Conservation (phyloP, 2,329 filamentous ascomycete species). For the Elsinoe batatas region DNA sequence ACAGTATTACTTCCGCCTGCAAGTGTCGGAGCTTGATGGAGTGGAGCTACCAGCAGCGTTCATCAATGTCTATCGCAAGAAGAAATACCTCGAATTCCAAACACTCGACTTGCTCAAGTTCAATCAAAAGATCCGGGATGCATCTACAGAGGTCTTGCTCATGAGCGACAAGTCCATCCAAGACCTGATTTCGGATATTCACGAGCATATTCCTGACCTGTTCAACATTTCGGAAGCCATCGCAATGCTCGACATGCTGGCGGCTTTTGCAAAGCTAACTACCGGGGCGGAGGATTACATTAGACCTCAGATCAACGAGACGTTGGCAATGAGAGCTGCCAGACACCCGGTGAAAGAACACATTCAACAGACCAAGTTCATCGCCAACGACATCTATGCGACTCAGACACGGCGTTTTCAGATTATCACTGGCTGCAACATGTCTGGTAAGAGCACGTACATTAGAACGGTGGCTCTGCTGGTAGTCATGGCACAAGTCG, state of each 20-base stretch:
- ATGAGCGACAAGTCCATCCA: slow-evolving; percentile 70
- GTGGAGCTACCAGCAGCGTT: slow-evolving; percentile 55
- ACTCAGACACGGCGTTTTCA: slow-evolving; percentile 75
- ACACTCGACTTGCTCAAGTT: slow-evolving; percentile 76
- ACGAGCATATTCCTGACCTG: slow-evolving; percentile 58
- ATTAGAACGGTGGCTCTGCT: slow-evolving; percentile 77
- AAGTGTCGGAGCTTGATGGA: slow-evolving; percentile 52
- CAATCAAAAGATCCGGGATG: slow-evolving; percentile 63
- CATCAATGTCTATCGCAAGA: slow-evolving; percentile 66
- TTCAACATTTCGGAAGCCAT: slow-evolving; percentile 82
- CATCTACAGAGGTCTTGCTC: slow-evolving; percentile 72
- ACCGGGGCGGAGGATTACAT: slow-evolving; percentile 54
- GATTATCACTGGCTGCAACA: slow-evolving; percentile 91
- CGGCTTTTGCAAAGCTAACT: slow-evolving; percentile 64
- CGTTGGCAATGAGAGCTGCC: slow-evolving; percentile 61
- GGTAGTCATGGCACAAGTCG: slow-evolving; percentile 88
- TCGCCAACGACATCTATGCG: slow-evolving; percentile 87
- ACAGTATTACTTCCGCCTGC: slow-evolving; percentile 68
- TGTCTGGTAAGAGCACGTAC: slow-evolving; percentile 96
- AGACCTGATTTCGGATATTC: slow-evolving; percentile 60
- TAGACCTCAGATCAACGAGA: slow-evolving; percentile 54
- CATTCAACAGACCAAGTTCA: slow-evolving; percentile 56
- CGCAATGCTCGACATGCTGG: slow-evolving; percentile 60
- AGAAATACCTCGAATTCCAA: slow-evolving; percentile 73
- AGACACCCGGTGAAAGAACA: slow-evolving; percentile 73